Conservation (phyloP, 441 rosid genomes). For the Biscutella laevigata region DNA sequence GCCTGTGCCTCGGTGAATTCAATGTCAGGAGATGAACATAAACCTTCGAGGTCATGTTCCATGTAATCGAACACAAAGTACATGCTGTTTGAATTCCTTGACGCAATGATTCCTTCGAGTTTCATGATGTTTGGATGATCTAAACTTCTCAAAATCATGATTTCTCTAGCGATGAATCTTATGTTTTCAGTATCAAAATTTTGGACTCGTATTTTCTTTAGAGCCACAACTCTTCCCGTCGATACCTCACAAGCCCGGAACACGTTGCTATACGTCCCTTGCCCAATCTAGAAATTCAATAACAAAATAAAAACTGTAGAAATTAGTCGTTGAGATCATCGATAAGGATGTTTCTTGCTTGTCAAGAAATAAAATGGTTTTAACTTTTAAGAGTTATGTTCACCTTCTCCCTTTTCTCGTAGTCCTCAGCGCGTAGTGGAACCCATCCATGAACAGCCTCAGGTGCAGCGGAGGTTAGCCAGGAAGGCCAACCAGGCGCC, state of each 20-base stretch:
- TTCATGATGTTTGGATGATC: slow-evolving; percentile 83
- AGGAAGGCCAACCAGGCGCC: slow-evolving; percentile 93
- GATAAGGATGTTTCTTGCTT: slow-evolving; percentile 1
- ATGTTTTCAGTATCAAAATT: slow-evolving; percentile 82
- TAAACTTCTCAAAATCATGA: slow-evolving; percentile 71
- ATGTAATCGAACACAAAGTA: slow-evolving; percentile 90
- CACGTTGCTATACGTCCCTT: slow-evolving; percentile 92
- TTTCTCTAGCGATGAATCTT: slow-evolving; percentile 84
- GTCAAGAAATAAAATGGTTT: background rate
- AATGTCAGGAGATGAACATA: slow-evolving; percentile 60
- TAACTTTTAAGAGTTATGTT: background rate
- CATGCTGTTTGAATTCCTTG: slow-evolving; percentile 55
- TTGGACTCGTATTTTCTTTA: slow-evolving; percentile 80
- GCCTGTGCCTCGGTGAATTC: slow-evolving; percentile 70
- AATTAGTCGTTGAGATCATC: background rate
- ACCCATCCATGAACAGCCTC: slow-evolving; percentile 85
- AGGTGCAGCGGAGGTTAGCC: slow-evolving; percentile 72
- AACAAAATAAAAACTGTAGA: background rate
- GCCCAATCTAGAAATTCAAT: slow-evolving; percentile 63
- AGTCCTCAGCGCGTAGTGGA: slow-evolving; percentile 67
- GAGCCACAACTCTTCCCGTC: slow-evolving; percentile 69
- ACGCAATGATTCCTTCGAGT: slow-evolving; percentile 74
- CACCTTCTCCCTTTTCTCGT: slow-evolving; percentile 85
- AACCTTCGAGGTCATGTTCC: slow-evolving; percentile 90
- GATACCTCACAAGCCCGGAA: slow-evolving; percentile 74